Conservation (phyloP, 1,139 yeast species). For the Pichia sp. region DNA sequence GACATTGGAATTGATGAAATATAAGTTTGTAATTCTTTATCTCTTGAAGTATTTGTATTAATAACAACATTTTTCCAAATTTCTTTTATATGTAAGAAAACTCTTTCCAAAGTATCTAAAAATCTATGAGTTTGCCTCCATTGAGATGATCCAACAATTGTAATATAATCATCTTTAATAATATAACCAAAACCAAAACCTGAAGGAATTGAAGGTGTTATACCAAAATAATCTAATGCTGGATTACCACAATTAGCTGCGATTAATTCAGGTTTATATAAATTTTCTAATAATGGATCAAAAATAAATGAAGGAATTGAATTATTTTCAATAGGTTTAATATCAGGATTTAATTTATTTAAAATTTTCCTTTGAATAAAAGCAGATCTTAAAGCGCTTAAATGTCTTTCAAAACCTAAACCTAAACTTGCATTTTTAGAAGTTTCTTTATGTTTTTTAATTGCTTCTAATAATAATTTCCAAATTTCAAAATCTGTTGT, state of each 20-base stretch:
- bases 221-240: constrained; percentile 65
- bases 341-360: constrained; percentile 36
- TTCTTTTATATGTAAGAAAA: constrained; percentile 46
- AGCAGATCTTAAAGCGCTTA: constrained; percentile 54
- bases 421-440: constrained; percentile 54
- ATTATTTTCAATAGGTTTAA: constrained; percentile 19
- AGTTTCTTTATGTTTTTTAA: constrained; percentile 44
- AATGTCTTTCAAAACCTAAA: constrained; percentile 64
- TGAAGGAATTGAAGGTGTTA: constrained; percentile 67
- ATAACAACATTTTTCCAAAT: constrained; percentile 35
- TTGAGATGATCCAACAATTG: constrained; percentile 61
- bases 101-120: constrained; percentile 56
- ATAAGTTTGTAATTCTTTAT: constrained; percentile 22
- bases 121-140: constrained; percentile 69
- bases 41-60: constrained; percentile 16
- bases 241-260: constrained; percentile 73
- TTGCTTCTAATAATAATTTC: constrained; percentile 46
- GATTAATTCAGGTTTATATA: constrained; percentile 35
- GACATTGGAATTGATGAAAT: constrained; percentile 29
- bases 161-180: constrained; percentile 58
- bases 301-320: constrained; percentile 36
- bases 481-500: constrained; percentile 40
- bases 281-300: constrained; percentile 27
- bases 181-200: constrained; percentile 79
- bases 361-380: constrained; percentile 38